A percentile compares a stretch with the other conserved stretches of the same genome.
These are phyloP conservation scores for Cryptosporidium baileyi DNA, from an alignment of 169 alveolate species.

Conservation along the genomic window DNA sequence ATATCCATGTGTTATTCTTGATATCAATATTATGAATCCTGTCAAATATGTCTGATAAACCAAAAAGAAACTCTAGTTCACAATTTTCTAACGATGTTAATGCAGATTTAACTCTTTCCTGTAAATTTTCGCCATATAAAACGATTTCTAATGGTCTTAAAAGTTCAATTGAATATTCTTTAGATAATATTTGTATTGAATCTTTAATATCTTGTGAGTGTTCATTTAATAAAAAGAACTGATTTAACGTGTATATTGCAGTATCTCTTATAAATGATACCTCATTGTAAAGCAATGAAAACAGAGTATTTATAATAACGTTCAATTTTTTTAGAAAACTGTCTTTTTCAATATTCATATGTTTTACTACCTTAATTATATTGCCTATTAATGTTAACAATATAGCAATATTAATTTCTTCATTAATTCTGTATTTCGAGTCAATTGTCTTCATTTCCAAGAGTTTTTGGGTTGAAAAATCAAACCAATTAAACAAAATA, in stretches of 20 bases:
- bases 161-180: constrained; percentile 7
- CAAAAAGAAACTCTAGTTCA: neutral
- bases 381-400: neutral
- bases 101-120: neutral
- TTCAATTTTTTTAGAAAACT: neutral
- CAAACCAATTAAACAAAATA: constrained; percentile 6
- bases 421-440: neutral
- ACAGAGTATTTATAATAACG: neutral
- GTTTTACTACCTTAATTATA: neutral
- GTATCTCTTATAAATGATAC: neutral
- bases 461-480: neutral
- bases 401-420: constrained; percentile 7
- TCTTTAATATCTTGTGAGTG: neutral
- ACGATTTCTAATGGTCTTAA: constrained; percentile 23
- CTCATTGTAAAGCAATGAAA: neutral
- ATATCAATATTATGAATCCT: constrained; percentile 4
- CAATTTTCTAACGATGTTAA: neutral
- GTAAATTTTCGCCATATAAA: neutral
- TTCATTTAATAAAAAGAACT: neutral
- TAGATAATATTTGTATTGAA: neutral
- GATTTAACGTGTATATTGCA: neutral
- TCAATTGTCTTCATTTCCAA: neutral
- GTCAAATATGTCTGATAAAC: constrained; percentile 1
- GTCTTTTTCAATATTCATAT: neutral
- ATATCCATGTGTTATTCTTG: constrained; percentile 24